Base-by-base conservation (phyloP, 1,139 yeast genomes). In the Geotrichum bryndzae region DNA sequence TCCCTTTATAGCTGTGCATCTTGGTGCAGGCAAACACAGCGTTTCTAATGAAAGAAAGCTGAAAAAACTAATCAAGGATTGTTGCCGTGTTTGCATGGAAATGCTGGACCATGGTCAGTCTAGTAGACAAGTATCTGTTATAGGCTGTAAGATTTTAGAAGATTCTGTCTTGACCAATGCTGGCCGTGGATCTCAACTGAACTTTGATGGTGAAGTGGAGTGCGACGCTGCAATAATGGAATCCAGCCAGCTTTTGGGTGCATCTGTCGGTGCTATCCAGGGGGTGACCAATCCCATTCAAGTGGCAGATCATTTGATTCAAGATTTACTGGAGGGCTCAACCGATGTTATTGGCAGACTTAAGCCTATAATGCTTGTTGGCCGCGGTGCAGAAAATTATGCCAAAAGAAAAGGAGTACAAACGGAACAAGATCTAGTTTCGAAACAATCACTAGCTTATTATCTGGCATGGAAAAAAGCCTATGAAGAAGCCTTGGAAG, bases 121-220 rank as follows among this genome's bases (percentile, higher is more conserved):
- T 41, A 58, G 41, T 59, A 70, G 13, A 15, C 63, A 64, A 15
- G 71, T 66, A 1, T 73, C 70, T 4, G 68, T 67, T 2, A 66
- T 59, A 11, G 71, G 70, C 0, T 69, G 74, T 56, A 68, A 69
- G 45, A 57, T 76, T 3, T 69, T 85, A 18, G 88, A 84, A 66
- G 70, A 71, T 35, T 76, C 81, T 2, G 68, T 74, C 8, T 68
- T 79, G 60, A 83, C 87, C 15, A 84, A 84, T 68, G 82, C 87
- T 2, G 89, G 88, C 0, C 72, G 68, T 58, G 88, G 88, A 0
- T 80, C 87, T 1, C 81, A 83, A 22, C 71, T 84, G 60, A 81
- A 81, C 64, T 62, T 73, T 11, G 63, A 69, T 1, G 87, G 87
- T 0, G 62, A 71, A 3, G 84, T 83, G 0, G 83, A 80, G 63